These are phyloP conservation scores for Ogataea sp. DNA, from an alignment of 805 yeast genomes.

Conservation along the genomic window DNA sequence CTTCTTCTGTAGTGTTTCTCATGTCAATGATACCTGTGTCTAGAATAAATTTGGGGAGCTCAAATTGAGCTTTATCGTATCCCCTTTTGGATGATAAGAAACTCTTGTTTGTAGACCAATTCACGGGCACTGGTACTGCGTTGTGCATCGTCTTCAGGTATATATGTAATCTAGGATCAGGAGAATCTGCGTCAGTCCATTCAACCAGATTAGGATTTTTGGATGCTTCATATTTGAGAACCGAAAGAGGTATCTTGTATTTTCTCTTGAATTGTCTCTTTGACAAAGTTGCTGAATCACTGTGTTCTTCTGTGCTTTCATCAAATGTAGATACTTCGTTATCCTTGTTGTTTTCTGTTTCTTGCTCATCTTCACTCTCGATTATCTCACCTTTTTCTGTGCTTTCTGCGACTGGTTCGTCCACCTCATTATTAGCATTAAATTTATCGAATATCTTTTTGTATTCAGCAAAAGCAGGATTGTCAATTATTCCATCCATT, in stretches of 20 bases:
- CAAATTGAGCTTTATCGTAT: slow-evolving; percentile 60
- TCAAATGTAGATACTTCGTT: slow-evolving; percentile 12
- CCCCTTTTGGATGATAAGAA: slow-evolving; percentile 62
- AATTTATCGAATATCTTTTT: slow-evolving; percentile 16
- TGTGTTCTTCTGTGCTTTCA: slow-evolving; percentile 19
- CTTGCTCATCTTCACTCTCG: slow-evolving; percentile 13
- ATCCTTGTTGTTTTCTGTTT: slow-evolving; percentile 8
- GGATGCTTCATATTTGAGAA: slow-evolving; percentile 54
- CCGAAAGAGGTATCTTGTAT: slow-evolving; percentile 57
- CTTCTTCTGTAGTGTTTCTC: slow-evolving; percentile 54
- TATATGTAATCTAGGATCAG: slow-evolving; percentile 62
- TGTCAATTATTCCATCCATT: slow-evolving; percentile 3
- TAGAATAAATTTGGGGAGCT: slow-evolving; percentile 66
- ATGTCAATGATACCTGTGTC: slow-evolving; percentile 84
- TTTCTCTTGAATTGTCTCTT: slow-evolving; percentile 44
- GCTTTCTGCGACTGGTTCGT: slow-evolving; percentile 1
- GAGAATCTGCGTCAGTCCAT: slow-evolving; percentile 82
- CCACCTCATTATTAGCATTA: slow-evolving; percentile 2
- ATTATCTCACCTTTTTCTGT: slow-evolving; percentile 11
- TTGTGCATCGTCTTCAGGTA: slow-evolving; percentile 59
- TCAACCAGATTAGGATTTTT: slow-evolving; percentile 68
- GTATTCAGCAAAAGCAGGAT: slow-evolving; percentile 9
- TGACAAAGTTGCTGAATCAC: slow-evolving; percentile 26
- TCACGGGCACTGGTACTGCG: slow-evolving; percentile 68
- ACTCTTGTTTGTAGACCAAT: slow-evolving; percentile 78